Percentiles rank a stretch among this genome's conserved stretches.
These are phyloP conservation scores for Rickenella mellea DNA, from an alignment of 768 basidiomycete species.

Conservation along the genomic window DNA sequence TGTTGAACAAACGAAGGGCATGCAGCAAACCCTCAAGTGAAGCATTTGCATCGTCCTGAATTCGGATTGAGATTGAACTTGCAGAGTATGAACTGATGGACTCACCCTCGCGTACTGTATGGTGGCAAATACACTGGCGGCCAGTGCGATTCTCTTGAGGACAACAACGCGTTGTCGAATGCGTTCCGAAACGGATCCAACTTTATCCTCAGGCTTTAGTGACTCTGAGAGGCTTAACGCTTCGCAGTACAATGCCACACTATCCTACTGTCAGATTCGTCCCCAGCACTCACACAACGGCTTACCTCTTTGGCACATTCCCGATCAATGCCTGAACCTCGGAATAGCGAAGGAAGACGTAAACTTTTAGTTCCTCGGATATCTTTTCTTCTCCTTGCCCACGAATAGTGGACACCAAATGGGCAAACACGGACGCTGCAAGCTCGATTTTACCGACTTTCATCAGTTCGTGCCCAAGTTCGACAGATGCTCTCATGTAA, in stretches of 20 bases:
- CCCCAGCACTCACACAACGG: no score
- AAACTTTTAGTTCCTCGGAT: constrained; percentile 41
- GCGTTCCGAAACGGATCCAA: constrained; percentile 40
- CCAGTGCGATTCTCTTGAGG: constrained; percentile 65
- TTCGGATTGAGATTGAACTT: background rate
- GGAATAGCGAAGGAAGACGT: constrained; percentile 56
- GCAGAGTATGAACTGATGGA: constrained; percentile 1
- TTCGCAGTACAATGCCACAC: constrained; percentile 39
- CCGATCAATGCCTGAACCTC: constrained; percentile 55
- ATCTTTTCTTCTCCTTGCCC: constrained; percentile 30
- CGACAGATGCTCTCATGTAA: constrained; percentile 53
- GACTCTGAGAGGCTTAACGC: constrained; percentile 39
- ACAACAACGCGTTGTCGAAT: constrained; percentile 47
- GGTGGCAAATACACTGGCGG: constrained; percentile 55
- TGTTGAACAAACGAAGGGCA: constrained; percentile 71
- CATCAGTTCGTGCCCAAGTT: constrained; percentile 73
- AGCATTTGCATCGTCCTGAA: constrained; percentile 50
- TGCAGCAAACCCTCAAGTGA: constrained; percentile 55
- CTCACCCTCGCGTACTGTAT: constrained; percentile 61
- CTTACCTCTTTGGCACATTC: constrained; percentile 51
- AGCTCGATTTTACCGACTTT: constrained; percentile 66
- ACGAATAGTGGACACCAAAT: constrained; percentile 37
- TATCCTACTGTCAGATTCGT: no score
- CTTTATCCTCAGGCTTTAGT: constrained; percentile 35
- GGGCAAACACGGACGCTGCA: constrained; percentile 57